Conservation (phyloP, 345 rosid species). For the Gossypium arboreum region DNA sequence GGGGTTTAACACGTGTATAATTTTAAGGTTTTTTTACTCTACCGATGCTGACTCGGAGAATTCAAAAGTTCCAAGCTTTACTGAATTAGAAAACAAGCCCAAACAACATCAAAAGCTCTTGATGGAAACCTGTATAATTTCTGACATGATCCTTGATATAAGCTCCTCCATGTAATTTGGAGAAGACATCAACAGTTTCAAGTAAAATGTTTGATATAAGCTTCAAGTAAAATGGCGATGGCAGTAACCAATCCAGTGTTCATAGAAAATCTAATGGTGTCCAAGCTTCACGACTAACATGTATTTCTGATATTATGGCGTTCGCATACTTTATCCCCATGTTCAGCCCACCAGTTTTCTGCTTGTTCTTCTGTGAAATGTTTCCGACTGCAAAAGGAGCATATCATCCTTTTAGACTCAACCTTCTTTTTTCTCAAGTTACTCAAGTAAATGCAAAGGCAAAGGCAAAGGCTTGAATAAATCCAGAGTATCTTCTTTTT, state of each 20-base stretch:
- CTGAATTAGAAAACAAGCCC: constrained; percentile 84
- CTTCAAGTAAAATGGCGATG: constrained; percentile 1
- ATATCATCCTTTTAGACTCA: constrained; percentile 1
- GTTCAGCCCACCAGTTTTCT: constrained; percentile 89
- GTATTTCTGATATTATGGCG: constrained; percentile 41
- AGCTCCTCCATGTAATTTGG: constrained; percentile 22
- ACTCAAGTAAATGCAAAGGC: background rate
- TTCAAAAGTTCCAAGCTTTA: constrained; percentile 46
- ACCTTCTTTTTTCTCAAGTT: background rate
- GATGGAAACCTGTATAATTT: constrained; percentile 58
- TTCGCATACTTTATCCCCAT: constrained; percentile 57
- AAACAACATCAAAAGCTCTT: constrained; percentile 68
- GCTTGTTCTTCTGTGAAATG: constrained; percentile 72
- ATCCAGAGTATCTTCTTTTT: background rate
- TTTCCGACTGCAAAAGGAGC: constrained; percentile 51
- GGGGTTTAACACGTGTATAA: background rate
- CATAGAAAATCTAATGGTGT: background rate
- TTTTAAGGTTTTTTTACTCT: constrained; percentile 70
- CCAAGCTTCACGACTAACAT: constrained; percentile 10
- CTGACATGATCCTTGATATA: constrained; percentile 13
- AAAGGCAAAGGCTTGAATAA: no score
- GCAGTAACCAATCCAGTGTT: constrained; percentile 1
- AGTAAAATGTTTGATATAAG: constrained; percentile 12
- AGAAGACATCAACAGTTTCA: constrained; percentile 32
- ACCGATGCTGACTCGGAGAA: constrained; percentile 53